Evolutionary conservation across 2,329 filamentous ascomycete genomes (phyloP).

Genomic region (Coniosporium tulheliwenetii): DNA sequence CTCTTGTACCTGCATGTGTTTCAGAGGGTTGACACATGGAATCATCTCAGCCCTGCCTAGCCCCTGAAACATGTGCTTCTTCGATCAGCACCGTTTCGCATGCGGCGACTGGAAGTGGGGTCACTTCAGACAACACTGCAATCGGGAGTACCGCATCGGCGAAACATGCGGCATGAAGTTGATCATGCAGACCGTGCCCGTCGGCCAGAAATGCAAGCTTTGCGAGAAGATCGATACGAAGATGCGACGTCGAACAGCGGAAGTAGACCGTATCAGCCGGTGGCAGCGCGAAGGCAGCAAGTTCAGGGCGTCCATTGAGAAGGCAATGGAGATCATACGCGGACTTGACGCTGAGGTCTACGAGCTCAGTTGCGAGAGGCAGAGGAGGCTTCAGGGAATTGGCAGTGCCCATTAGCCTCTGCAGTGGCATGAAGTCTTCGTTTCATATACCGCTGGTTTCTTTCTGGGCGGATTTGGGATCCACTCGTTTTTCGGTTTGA

Average conservation of each 20-base stretch:
- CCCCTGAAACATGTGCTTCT: slow-evolving; percentile 68
- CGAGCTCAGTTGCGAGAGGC: slow-evolving; percentile 44
- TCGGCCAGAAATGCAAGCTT: slow-evolving; percentile 56
- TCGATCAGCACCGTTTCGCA: slow-evolving; percentile 70
- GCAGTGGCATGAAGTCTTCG: background rate
- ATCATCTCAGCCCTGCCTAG: background rate
- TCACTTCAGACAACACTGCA: slow-evolving; percentile 82
- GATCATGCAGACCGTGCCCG: slow-evolving; percentile 56
- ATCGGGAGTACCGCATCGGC: slow-evolving; percentile 86
- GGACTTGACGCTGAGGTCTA: slow-evolving; percentile 54
- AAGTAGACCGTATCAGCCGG: slow-evolving; percentile 57
- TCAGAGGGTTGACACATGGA: too few relatives aligned
- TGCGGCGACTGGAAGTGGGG: slow-evolving; percentile 95
- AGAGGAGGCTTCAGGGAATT: slow-evolving; percentile 16
- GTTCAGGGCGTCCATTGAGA: slow-evolving; percentile 45
- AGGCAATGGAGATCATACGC: slow-evolving; percentile 57
- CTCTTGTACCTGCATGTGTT: too few relatives aligned
- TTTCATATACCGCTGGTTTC: background rate
- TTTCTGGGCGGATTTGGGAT: background rate
- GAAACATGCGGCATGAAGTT: slow-evolving; percentile 94
- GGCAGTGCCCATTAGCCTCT: slow-evolving; percentile 6
- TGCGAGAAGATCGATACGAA: slow-evolving; percentile 88
- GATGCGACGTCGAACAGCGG: slow-evolving; percentile 56
- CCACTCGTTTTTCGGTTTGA: background rate
- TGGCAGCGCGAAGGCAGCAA: slow-evolving; percentile 58